Evolutionary conservation across 805 yeast species (phyloP).

Genomic region (Yueomyces sp.): DNA sequence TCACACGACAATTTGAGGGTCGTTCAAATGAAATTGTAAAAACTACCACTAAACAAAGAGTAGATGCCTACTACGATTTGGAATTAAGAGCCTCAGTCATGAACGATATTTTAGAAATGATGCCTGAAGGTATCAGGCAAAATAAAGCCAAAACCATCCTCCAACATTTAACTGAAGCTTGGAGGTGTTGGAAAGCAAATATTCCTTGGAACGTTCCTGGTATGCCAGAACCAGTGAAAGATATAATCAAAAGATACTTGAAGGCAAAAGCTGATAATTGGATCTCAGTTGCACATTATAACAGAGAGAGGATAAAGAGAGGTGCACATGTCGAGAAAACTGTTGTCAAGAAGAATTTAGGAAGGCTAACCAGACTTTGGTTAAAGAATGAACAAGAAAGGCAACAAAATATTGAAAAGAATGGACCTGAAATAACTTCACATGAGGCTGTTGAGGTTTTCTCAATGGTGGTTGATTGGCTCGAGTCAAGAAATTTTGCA

Average conservation of each 20-base stretch:
- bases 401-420: slow-evolving; percentile 62
- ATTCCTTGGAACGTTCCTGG: slow-evolving; percentile 98
- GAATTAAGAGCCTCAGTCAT: slow-evolving; percentile 88
- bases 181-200: slow-evolving; percentile 99
- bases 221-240: slow-evolving; percentile 78
- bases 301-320: slow-evolving; percentile 72
- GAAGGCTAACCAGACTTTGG: slow-evolving; percentile 87
- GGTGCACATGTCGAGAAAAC: slow-evolving; percentile 95
- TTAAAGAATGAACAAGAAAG: slow-evolving; percentile 83
- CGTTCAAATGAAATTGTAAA: slow-evolving; percentile 87
- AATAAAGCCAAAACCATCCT: slow-evolving; percentile 75
- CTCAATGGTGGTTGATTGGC: slow-evolving; percentile 83
- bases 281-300: slow-evolving; percentile 86
- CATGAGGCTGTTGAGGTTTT: slow-evolving; percentile 81
- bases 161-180: slow-evolving; percentile 93
- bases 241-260: slow-evolving; percentile 76
- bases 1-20: slow-evolving; percentile 93
- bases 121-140: slow-evolving; percentile 86
- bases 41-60: slow-evolving; percentile 88
- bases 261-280: slow-evolving; percentile 96
- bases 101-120: slow-evolving; percentile 94
- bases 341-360: slow-evolving; percentile 84
- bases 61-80: slow-evolving; percentile 87
- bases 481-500: slow-evolving; percentile 67
- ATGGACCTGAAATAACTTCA: slow-evolving; percentile 79